A percentile compares a stretch with the other conserved stretches of the same genome.
phyloP scores from a whole-genome alignment of 129 eudicot species.

The Apium graveolens region DNA sequence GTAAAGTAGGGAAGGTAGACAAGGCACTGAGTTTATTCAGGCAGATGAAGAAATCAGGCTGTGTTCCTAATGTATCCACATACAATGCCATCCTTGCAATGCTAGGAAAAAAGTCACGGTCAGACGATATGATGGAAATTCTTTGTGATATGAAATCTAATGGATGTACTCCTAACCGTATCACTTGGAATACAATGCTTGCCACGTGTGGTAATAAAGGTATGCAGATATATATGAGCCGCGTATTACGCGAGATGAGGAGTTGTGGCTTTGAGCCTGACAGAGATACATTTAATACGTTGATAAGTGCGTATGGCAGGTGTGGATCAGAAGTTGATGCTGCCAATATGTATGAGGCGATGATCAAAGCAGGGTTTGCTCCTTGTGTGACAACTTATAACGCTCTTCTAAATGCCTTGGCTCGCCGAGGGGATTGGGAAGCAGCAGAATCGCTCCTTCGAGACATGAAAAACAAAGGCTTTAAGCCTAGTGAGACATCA shows the following conservation, averaged over 20 bases:
- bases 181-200: slow-evolving; percentile 93
- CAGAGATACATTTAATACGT: slow-evolving; percentile 85
- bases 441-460: slow-evolving; percentile 60
- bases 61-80: slow-evolving; percentile 86
- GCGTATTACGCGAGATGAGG: slow-evolving; percentile 86
- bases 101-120: slow-evolving; percentile 70
- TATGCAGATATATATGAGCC: slow-evolving; percentile 65
- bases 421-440: slow-evolving; percentile 83
- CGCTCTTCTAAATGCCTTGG: slow-evolving; percentile 77
- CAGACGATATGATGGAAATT: slow-evolving; percentile 77
- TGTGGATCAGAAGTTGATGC: slow-evolving; percentile 69
- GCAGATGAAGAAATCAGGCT: slow-evolving; percentile 71
- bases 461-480: slow-evolving; percentile 84
- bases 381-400: slow-evolving; percentile 82
- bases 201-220: slow-evolving; percentile 77
- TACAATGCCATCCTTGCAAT: slow-evolving; percentile 79
- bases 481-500: slow-evolving; percentile 74
- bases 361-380: slow-evolving; percentile 75
- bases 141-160: slow-evolving; percentile 69
- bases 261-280: slow-evolving; percentile 87
- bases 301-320: slow-evolving; percentile 87
- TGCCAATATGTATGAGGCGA: slow-evolving; percentile 54
- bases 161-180: slow-evolving; percentile 70
- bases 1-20: slow-evolving; percentile 72
- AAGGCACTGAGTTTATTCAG: slow-evolving; percentile 65